A percentile compares a stretch with the other conserved stretches of the same genome.
Conservation (phyloP, 1,284 basidiomycete genomes). For the Coniferiporia weirii region DNA sequence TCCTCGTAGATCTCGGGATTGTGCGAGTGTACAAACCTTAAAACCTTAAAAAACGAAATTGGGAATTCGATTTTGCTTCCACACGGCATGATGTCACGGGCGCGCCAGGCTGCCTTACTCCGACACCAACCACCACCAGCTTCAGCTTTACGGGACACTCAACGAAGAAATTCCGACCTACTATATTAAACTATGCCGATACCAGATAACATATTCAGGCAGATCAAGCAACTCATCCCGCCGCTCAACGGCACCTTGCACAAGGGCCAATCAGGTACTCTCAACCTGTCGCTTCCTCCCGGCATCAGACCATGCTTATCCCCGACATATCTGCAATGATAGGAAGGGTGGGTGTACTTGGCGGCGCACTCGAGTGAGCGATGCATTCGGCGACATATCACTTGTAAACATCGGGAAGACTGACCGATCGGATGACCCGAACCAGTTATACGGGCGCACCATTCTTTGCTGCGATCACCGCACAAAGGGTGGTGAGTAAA, state of each 20-base stretch:
- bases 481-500: conserved; percentile 68
- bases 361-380: conserved; percentile 84
- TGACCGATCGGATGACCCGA: conserved; percentile 12
- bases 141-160: background rate
- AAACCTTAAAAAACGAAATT: background rate
- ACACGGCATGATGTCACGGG: background rate
- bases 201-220: conserved; percentile 52
- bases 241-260: conserved; percentile 81
- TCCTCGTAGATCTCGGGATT: background rate
- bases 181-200: conserved; percentile 43
- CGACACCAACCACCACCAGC: background rate
- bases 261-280: conserved; percentile 90
- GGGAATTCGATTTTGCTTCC: background rate
- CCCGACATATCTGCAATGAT: background rate
- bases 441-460: conserved; percentile 90
- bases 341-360: conserved; percentile 90
- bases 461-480: conserved; percentile 88
- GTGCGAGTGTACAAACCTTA: background rate
- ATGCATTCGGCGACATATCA: background rate
- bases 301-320: conserved; percentile 9
- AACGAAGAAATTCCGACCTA: background rate
- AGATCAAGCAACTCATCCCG: conserved; percentile 77
- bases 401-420: background rate
- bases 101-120: background rate
- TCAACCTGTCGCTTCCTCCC: background rate